Evolutionary conservation across 2,329 filamentous ascomycete species (phyloP), one percentile per base, ranked within the genome.

Genomic region (Blastomyces gilchristii): DNA sequence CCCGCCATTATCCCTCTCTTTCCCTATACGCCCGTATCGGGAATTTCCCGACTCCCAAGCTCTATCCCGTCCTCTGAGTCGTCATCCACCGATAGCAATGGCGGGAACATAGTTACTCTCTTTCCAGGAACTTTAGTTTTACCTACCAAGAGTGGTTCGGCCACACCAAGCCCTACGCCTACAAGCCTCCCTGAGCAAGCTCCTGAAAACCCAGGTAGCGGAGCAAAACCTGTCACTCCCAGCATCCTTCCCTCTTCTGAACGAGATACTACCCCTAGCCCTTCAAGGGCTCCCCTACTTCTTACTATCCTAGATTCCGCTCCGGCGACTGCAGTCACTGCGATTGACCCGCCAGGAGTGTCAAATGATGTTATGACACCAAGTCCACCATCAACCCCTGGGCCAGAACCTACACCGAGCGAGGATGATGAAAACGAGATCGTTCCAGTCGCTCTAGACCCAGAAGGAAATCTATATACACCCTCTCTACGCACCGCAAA

Each of bases 1-100:
- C 54, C 37, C 54, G 54, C 54, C 22, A 58, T 58, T 12, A 43
- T 58, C 12, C 54, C 54, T 28, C 41, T 58, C 16, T 43, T 43
- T 43, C 34, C 54, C n/a, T 43, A 37, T 41, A 28, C 34, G n/a
- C 37, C 54, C 5, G 16, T 16, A 25, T 43, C 54, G 37, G 37
- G 16, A 58, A 28, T 11, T 56, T 4, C 31, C n/a, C 16, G 1
- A 22, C 16, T 22, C 2, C 34, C 52, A 16, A 56, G 16, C 3
- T n/a, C 37, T 25, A 25, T 16, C 22, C 31, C 37, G 18, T 43
- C 54, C 12, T 37, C 54, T 41, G 37, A 43, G 12, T 16, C 22
- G 34, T 16, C 37, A 3, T 4, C 54, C 37, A 41, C 37, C 18
- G n/a, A 37, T 22, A 43, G 28, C 54, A 58, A 43, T 12, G 54